Base-by-base conservation (phyloP, 805 yeast genomes). In the Candida arabinofermentans region DNA sequence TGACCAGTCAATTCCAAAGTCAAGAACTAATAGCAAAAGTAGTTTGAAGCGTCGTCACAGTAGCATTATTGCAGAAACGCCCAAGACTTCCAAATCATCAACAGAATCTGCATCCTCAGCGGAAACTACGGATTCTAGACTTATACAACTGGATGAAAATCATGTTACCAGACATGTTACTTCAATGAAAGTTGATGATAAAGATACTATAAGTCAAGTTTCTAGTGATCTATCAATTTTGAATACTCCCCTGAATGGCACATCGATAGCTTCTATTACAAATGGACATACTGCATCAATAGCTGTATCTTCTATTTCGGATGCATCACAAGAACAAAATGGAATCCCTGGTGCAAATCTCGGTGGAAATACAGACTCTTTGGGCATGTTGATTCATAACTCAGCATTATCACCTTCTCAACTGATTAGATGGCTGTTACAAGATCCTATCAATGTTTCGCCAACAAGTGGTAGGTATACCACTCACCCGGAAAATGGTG, bases 371-470 rank as follows among this genome's bases (percentile, higher is more conserved):
- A 14, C 34, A 4, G 13, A 23, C 5, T 19, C 35, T 12, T 22
- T 22, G 13, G 30, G 26, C 13, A 24, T 21, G 34, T 9, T 35
- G 26, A 34, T 32, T 22, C 30, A 29, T 14, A 41, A 26, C 13
- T 36, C 44, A 13, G 39, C 34, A 10, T 14, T 43, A n/a, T 48
- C 52, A 7, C 49, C 49, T 7, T 40, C 49, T n/a, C 36, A 48
- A 18, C 40, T 54, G 36, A 47, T 52, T 18, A 40, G 40, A 9
- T 50, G 53, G 53, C 34, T 54, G n/a, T 41, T 44, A 9, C 47
- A 43, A 6, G 56, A 49, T 36, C 38, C 47, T 4, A 27, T 34
- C 6, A 41, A 39, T 32, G 40, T 43, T 8, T 51, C 55, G 5
- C 47, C 53, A 7, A 40, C 30, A 18, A 39, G 42, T 29, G 36